A percentile compares a stretch with the other conserved stretches of the same genome.
phyloP scores from a whole-genome alignment of 2,329 filamentous ascomycete species.

The Davidsoniella neocaledoniae region DNA sequence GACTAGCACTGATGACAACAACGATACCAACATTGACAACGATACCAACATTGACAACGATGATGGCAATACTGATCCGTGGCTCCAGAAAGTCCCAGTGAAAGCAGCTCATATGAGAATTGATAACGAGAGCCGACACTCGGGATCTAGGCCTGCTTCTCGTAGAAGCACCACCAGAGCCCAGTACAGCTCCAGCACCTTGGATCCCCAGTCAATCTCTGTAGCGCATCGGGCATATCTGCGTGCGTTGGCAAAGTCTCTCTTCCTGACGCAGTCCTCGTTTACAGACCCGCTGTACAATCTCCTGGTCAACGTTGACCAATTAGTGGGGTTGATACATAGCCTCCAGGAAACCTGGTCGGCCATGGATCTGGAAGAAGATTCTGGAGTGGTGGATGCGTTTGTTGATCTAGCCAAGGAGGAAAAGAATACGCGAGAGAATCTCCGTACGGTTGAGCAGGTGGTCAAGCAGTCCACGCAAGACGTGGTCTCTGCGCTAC shows the following conservation, averaged over 20 bases:
- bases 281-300: slow-evolving; percentile 51
- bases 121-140: slow-evolving; percentile 13
- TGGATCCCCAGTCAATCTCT: slow-evolving; percentile 74
- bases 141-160: slow-evolving; percentile 27
- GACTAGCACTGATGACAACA: slow-evolving; percentile 5
- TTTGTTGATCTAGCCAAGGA: slow-evolving; percentile 56
- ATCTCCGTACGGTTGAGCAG: slow-evolving; percentile 46
- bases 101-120: slow-evolving; percentile 5
- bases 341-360: slow-evolving; percentile 63
- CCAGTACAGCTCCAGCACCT: slow-evolving; percentile 18
- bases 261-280: slow-evolving; percentile 45
- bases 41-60: slow-evolving; percentile 3
- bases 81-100: slow-evolving; percentile 14
- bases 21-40: slow-evolving; percentile 1
- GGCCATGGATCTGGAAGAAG: slow-evolving; percentile 62
- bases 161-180: slow-evolving; percentile 18
- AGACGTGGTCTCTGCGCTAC: slow-evolving; percentile 41
- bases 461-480: slow-evolving; percentile 52
- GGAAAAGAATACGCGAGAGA: slow-evolving; percentile 47
- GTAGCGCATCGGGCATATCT: slow-evolving; percentile 67
- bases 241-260: slow-evolving; percentile 43
- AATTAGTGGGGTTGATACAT: slow-evolving; percentile 58
- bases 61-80: slow-evolving; percentile 15
- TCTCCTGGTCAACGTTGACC: slow-evolving; percentile 60
- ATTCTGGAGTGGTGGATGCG: slow-evolving; percentile 65